phyloP scores from a whole-genome alignment of 306 rosid genomes.

The Dryas alaskensis region DNA sequence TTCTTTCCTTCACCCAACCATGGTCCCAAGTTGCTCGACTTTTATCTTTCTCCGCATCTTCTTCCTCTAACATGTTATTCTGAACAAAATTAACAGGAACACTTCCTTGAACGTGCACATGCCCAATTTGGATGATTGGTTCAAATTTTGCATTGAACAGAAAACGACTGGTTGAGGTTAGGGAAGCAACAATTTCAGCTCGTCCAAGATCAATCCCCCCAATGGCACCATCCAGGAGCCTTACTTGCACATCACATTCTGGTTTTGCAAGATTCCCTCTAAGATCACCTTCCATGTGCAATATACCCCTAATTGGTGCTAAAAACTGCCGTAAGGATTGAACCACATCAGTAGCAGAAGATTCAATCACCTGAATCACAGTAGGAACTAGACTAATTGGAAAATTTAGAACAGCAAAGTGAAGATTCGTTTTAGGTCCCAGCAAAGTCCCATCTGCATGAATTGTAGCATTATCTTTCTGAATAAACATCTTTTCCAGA shows the following conservation, averaged over 20 bases:
- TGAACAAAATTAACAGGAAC: slow-evolving; percentile 74
- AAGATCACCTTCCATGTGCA: slow-evolving; percentile 99
- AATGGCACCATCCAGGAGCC: slow-evolving; percentile 91
- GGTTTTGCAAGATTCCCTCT: slow-evolving; percentile 88
- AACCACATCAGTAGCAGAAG: slow-evolving; percentile 67
- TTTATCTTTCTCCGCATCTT: slow-evolving; percentile 52
- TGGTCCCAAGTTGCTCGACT: slow-evolving; percentile 49
- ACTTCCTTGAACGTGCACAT: slow-evolving; percentile 82
- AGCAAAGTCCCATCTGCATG: slow-evolving; percentile 95
- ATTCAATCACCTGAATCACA: slow-evolving; percentile 70
- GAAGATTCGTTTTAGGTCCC: slow-evolving; percentile 85
- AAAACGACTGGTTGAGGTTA: slow-evolving; percentile 78
- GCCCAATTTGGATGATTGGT: slow-evolving; percentile 81
- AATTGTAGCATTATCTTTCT: slow-evolving; percentile 85
- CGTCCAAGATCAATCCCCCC: slow-evolving; percentile 89
- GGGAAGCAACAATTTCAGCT: slow-evolving; percentile 90
- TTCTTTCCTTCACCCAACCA: slow-evolving; percentile 71
- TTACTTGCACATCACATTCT: slow-evolving; percentile 92
- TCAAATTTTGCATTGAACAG: slow-evolving; percentile 91
- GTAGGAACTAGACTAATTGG: slow-evolving; percentile 90
- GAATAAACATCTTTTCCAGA: slow-evolving; percentile 68
- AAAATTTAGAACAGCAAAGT: slow-evolving; percentile 86
- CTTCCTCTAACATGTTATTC: slow-evolving; percentile 50
- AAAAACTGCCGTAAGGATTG: slow-evolving; percentile 66
- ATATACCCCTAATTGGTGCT: slow-evolving; percentile 76